Conservation (phyloP, 805 yeast genomes). For the Kluyveromyces wickerhamii region DNA sequence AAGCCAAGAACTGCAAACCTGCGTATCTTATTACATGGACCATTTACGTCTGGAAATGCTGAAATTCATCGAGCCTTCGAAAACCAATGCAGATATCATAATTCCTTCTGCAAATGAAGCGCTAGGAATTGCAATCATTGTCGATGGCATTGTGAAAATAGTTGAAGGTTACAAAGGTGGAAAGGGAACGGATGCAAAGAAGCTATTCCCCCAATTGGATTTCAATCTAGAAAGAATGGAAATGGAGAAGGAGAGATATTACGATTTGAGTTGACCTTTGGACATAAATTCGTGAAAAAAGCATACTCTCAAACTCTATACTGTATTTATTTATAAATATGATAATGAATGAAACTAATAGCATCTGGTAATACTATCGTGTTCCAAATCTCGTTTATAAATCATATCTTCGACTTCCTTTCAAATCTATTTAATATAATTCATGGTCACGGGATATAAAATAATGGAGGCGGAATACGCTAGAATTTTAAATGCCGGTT, state of each 20-base stretch:
- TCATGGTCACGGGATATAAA: no score
- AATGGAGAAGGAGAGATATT: conserved; percentile 26
- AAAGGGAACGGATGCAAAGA: conserved; percentile 4
- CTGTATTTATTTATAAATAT: no score
- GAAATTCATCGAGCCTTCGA: conserved; percentile 25
- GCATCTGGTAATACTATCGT: no score
- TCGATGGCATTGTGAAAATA: conserved; percentile 27
- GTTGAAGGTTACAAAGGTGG: conserved; percentile 18
- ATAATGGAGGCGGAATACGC: no score
- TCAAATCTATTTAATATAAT: no score
- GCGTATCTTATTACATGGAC: conserved; percentile 24
- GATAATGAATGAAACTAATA: no score
- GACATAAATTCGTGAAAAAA: no score
- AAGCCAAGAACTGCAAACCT: conserved; percentile 14
- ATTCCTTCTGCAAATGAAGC: conserved; percentile 25
- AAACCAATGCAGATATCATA: conserved; percentile 25
- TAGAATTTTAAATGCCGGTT: no score
- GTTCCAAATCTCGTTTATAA: no score
- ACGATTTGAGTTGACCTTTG: conserved; percentile 20
- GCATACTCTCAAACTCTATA: no score
- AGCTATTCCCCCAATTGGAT: conserved; percentile 19
- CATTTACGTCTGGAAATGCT: conserved; percentile 26
- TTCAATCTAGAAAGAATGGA: conserved; percentile 26
- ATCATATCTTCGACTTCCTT: no score
- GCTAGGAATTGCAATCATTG: conserved; percentile 23